These are phyloP conservation scores for Fragaria ananassa DNA, from an alignment of 306 rosid genomes.

Conservation along the genomic window DNA sequence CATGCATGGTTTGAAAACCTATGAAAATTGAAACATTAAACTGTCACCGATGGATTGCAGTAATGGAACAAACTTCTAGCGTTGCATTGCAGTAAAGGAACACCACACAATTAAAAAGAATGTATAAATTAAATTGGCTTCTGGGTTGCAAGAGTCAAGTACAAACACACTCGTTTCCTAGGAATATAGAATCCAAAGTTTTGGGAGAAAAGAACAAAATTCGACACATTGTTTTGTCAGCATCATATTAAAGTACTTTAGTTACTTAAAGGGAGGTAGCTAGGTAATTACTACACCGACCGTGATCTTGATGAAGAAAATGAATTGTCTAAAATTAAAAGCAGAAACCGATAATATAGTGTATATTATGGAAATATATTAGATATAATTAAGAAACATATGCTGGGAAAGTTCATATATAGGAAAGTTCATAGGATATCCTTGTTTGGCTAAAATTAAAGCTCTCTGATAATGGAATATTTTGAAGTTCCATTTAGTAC, in stretches of 20 bases:
- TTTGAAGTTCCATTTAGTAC: not conserved
- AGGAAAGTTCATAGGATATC: not conserved
- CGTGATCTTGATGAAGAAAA: not conserved
- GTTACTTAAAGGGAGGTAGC: not conserved
- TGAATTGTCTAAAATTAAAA: not conserved
- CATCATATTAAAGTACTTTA: not conserved
- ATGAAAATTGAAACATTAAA: not conserved
- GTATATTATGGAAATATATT: too few relatives aligned
- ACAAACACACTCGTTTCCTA: not conserved
- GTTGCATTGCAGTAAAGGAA: not conserved
- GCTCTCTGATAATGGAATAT: not conserved
- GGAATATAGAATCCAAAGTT: not conserved
- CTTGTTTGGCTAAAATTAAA: not conserved
- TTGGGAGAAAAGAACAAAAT: not conserved
- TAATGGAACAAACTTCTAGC: not conserved
- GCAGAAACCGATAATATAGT: too few relatives aligned
- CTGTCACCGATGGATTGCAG: not conserved
- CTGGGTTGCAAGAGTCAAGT: not conserved
- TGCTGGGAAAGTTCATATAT: not conserved
- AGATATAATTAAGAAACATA: too few relatives aligned
- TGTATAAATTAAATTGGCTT: not conserved
- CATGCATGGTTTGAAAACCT: too few relatives aligned
- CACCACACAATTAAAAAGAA: not conserved
- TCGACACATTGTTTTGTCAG: not conserved
- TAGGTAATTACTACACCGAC: not conserved